Percentiles rank a stretch among this genome's conserved stretches.
These are phyloP conservation scores for Cyberlindnera mrakii DNA, from an alignment of 805 yeast species.

Conservation along the genomic window DNA sequence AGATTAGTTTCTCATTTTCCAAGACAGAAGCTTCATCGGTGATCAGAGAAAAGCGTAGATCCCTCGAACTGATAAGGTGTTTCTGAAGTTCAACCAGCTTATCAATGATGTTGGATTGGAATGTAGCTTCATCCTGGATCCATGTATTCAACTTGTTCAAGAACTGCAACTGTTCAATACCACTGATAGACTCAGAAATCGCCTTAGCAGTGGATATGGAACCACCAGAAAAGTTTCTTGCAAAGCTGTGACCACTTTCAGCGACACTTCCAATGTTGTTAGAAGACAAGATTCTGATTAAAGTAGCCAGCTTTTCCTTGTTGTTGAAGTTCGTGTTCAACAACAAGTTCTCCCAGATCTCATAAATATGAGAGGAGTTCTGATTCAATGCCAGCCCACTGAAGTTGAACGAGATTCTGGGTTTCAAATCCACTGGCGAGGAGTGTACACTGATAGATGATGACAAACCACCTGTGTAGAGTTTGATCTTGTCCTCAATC, in stretches of 20 bases:
- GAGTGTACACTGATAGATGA: conserved; percentile 54
- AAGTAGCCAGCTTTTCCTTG: conserved; percentile 60
- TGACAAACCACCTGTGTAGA: conserved; percentile 78
- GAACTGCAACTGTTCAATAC: conserved; percentile 73
- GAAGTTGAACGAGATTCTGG: conserved; percentile 49
- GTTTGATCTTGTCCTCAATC: conserved; percentile 78
- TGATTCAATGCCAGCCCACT: conserved; percentile 66
- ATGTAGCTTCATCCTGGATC: conserved; percentile 40
- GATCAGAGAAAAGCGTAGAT: conserved; percentile 49
- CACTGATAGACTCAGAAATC: conserved; percentile 58
- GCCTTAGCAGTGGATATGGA: conserved; percentile 53
- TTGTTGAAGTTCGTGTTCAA: conserved; percentile 61
- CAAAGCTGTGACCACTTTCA: conserved; percentile 83
- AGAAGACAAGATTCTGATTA: conserved; percentile 69
- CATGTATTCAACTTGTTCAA: conserved; percentile 51
- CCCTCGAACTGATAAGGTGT: conserved; percentile 34
- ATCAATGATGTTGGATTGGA: conserved; percentile 57
- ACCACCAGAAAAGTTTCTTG: conserved; percentile 62
- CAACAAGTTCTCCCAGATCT: conserved; percentile 65
- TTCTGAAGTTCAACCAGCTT: conserved; percentile 48
- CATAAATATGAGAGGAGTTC: conserved; percentile 54
- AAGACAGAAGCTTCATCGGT: conserved; percentile 41
- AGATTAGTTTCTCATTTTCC: conserved; percentile 25
- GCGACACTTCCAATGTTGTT: conserved; percentile 77
- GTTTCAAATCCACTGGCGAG: conserved; percentile 44